Evolutionary conservation across 352 stramenopile genomes (phyloP).

Genomic region (Pythium periplocum): DNA sequence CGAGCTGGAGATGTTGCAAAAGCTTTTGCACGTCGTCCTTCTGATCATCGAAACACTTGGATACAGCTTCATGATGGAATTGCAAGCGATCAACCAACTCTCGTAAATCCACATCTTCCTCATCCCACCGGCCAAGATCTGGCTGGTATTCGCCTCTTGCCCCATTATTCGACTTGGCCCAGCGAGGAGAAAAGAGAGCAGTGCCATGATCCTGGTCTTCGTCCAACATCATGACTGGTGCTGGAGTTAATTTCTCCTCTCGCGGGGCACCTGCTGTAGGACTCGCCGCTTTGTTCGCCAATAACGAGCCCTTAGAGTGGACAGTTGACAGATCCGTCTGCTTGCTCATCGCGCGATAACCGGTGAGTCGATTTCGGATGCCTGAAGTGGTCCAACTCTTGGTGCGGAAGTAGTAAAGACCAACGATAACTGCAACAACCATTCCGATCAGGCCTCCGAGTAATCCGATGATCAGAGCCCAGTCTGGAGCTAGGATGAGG

Average conservation of each 20-base stretch:
- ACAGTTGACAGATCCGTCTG: constrained; percentile 48
- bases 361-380: constrained; percentile 23
- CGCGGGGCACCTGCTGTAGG: neutral
- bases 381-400: constrained; percentile 60
- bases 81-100: constrained; percentile 73
- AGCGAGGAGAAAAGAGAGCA: constrained; percentile 6
- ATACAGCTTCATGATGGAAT: constrained; percentile 70
- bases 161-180: constrained; percentile 2
- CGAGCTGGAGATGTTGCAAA: constrained; percentile 59
- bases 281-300: constrained; percentile 27
- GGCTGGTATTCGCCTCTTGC: constrained; percentile 31
- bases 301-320: constrained; percentile 65
- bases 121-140: constrained; percentile 60
- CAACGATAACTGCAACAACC: constrained; percentile 64
- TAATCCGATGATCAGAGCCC: constrained; percentile 74
- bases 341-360: constrained; percentile 26
- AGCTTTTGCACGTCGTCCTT: constrained; percentile 57
- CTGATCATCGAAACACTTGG: constrained; percentile 71
- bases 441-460: constrained; percentile 73
- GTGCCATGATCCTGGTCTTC: constrained; percentile 1
- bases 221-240: constrained; percentile 18
- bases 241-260: constrained; percentile 3
- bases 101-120: constrained; percentile 69
- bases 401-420: constrained; percentile 78
- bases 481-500: constrained; percentile 88